A percentile compares a stretch with the other conserved stretches of the same genome.
Evolutionary conservation across 2,329 filamentous ascomycete species (phyloP).

Genomic region (Geosmithia morbida): DNA sequence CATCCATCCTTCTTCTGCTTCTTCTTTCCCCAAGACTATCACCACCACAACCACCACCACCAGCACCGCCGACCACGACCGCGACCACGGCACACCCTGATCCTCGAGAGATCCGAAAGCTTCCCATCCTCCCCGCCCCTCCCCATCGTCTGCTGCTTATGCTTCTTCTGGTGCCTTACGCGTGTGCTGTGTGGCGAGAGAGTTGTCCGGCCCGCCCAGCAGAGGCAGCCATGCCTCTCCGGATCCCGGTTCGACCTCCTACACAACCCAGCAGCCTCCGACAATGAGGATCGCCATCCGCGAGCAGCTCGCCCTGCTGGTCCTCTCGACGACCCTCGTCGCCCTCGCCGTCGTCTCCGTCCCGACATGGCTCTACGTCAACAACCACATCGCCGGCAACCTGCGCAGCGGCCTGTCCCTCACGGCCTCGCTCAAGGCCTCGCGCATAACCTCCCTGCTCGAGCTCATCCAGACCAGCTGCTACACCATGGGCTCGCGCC

Average conservation of each 20-base stretch:
- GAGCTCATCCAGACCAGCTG: conserved; percentile 65
- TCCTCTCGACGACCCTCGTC: conserved; percentile 59
- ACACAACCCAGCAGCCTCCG: conserved; percentile 5
- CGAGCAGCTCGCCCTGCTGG: conserved; percentile 71
- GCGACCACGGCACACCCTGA: too few relatives aligned
- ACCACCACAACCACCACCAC: too few relatives aligned
- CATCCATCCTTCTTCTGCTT: too few relatives aligned
- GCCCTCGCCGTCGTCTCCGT: conserved; percentile 68
- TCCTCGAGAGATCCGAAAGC: too few relatives aligned
- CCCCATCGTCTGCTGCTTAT: not conserved
- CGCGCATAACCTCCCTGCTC: conserved; percentile 66
- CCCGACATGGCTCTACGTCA: conserved; percentile 52
- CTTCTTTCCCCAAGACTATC: too few relatives aligned
- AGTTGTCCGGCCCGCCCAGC: not conserved
- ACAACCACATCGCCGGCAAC: conserved; percentile 35
- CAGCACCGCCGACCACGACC: too few relatives aligned
- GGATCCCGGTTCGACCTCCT: not conserved
- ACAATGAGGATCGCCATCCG: conserved; percentile 75
- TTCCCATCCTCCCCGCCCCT: too few relatives aligned
- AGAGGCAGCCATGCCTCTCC: conserved; percentile 2
- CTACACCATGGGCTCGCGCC: conserved; percentile 53
- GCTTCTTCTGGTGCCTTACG: not conserved
- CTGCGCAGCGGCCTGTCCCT: conserved; percentile 52
- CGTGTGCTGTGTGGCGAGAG: not conserved
- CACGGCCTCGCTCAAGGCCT: conserved; percentile 75